Base-by-base conservation (phyloP, 257 asterid genomes). In the Solanum chmielewskii region DNA sequence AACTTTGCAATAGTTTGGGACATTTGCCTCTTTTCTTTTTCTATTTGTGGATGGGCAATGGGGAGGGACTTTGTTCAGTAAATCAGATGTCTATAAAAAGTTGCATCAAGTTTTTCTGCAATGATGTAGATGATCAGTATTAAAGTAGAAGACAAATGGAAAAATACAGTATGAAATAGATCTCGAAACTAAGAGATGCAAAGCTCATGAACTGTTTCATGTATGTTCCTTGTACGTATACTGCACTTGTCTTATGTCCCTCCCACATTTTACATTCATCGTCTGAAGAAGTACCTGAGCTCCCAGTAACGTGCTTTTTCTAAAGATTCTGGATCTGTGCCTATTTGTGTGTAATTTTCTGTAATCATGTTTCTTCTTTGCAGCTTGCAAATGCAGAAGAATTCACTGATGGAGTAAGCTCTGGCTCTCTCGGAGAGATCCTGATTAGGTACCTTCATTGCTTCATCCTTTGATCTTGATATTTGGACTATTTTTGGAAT, bases 311-410 rank as follows among this genome's bases (percentile, higher is more conserved):
- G 14, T 76, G 37, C 60, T 42, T 77, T 27, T 42, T 77, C 37
- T 77, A 41, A 25, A 68, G 16, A 66, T 56, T 25, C 20, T 14
- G n/a, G 4, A 42, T 68, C 41, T 7, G 20, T 83, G 62, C 56
- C 16, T 84, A 12, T 42, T 13, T 64, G 3, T 20, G 31, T 42
- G 44, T 41, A 2, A 42, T 77, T 77, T 69, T 70, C 52, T 29
- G 47, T 9, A 20, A 85, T 86, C 20, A 1, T 14, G 15, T 39
- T 59, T 15, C 39, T 7, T 84, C 77, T 84, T 86, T 88, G 88
- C 94, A 96, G 99, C 95, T 95, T n/a, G 98, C 98, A 52, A 95
- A 94, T 81, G 98, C 99, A 71, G 99, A 96, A 85, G 99, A 96
- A 83, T 96, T 89, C 78, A 90, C 95, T 70, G 99, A 96, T 78